Percentiles rank a stretch among this genome's conserved stretches.
Conservation (phyloP, 2,329 filamentous ascomycete species). For the Hypoxylon sp. region DNA sequence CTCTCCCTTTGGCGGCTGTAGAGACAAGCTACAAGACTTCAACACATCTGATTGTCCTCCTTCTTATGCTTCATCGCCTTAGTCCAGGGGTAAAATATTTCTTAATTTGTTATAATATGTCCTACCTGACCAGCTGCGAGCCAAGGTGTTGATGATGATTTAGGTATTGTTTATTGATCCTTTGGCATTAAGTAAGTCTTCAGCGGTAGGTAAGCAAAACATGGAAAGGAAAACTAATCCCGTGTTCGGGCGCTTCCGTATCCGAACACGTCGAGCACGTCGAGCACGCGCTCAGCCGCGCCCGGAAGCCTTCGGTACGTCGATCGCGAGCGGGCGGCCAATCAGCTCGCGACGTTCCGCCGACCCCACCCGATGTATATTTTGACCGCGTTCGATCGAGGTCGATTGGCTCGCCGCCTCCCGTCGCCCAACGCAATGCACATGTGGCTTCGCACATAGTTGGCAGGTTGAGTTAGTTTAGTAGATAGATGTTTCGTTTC, state of each 20-base stretch:
- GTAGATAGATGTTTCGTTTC: slow-evolving; percentile 36
- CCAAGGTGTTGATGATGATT: background rate
- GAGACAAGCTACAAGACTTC: slow-evolving; percentile 16
- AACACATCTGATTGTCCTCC: slow-evolving; percentile 35
- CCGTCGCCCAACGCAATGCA: no score
- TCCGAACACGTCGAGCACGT: slow-evolving; percentile 1
- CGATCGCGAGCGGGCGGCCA: background rate
- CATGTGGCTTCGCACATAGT: slow-evolving; percentile 6
- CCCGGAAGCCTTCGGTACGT: background rate
- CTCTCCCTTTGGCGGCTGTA: slow-evolving; percentile 28
- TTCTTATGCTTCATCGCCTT: slow-evolving; percentile 22
- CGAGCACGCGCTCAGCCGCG: background rate
- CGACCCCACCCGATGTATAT: slow-evolving; percentile 18
- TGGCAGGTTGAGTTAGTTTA: background rate
- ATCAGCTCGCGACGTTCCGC: slow-evolving; percentile 17
- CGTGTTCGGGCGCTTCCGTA: slow-evolving; percentile 4
- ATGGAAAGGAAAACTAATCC: background rate
- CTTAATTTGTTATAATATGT: no score
- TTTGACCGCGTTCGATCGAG: slow-evolving; percentile 14
- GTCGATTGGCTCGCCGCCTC: slow-evolving; percentile 24
- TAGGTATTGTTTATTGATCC: slow-evolving; percentile 10
- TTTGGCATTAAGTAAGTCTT: slow-evolving; percentile 3
- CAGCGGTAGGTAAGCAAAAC: slow-evolving; percentile 2
- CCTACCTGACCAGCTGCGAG: background rate
- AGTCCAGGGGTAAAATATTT: background rate